phyloP scores from a whole-genome alignment of 768 basidiomycete species.

The Podaxis sp. region DNA sequence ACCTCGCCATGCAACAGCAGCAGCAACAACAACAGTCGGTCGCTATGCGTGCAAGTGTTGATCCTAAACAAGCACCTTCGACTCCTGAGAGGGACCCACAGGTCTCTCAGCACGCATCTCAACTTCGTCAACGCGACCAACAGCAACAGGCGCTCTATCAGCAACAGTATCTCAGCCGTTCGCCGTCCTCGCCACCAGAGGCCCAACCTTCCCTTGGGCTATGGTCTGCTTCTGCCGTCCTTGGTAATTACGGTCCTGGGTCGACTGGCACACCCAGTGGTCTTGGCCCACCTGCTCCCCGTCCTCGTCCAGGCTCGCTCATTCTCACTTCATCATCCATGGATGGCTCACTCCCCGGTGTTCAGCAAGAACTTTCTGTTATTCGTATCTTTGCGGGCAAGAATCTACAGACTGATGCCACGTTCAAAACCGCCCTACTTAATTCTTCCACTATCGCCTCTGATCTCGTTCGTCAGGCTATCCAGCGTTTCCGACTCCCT shows the following conservation, averaged over 20 bases:
- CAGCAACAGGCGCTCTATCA: conserved; percentile 86
- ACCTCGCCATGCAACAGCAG: conserved; percentile 57
- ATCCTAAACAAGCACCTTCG: conserved; percentile 27
- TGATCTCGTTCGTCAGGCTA: conserved; percentile 88
- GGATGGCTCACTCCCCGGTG: conserved; percentile 59
- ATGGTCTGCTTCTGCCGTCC: background rate
- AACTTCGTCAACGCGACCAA: conserved; percentile 83
- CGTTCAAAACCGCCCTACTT: conserved; percentile 96
- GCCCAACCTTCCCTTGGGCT: conserved; percentile 63
- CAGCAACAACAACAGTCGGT: conserved; percentile 33
- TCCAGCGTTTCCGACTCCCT: conserved; percentile 89
- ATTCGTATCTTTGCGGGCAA: conserved; percentile 95
- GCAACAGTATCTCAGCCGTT: conserved; percentile 78
- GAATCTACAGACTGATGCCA: conserved; percentile 88
- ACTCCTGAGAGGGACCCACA: conserved; percentile 28
- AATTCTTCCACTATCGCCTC: conserved; percentile 81
- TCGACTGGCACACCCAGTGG: conserved; percentile 24
- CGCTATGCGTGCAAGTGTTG: conserved; percentile 23
- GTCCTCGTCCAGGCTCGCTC: conserved; percentile 75
- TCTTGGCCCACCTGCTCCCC: conserved; percentile 58
- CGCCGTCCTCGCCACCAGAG: conserved; percentile 77
- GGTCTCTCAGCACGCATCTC: conserved; percentile 65
- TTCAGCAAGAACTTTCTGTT: conserved; percentile 82
- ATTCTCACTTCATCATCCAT: conserved; percentile 60
- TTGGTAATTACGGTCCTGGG: background rate